Evolutionary conservation across 2,329 filamentous ascomycete species (phyloP).

Genomic region (Ophiostoma piceae): DNA sequence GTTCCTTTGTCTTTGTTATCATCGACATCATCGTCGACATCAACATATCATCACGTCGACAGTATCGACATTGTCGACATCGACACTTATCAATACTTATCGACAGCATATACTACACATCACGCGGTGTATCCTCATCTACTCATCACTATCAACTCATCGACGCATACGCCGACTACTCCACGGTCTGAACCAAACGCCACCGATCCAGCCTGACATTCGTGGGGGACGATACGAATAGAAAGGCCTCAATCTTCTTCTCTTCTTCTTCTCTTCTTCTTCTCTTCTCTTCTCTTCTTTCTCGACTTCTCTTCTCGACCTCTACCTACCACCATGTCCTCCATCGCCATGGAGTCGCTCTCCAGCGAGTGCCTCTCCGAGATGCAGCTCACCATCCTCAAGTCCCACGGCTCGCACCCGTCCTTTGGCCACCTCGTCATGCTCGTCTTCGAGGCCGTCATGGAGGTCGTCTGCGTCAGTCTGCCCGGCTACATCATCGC

Average conservation of each 20-base stretch:
- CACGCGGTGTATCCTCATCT: neutral
- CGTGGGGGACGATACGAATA: slow-evolving; percentile 10
- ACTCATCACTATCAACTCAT: neutral
- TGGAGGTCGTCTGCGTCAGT: slow-evolving; percentile 93
- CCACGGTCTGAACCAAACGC: neutral
- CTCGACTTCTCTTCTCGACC: neutral
- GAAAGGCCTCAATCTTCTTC: neutral
- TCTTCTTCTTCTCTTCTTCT: too few species aligned
- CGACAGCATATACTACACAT: neutral
- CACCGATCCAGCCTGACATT: neutral
- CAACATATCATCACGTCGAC: neutral
- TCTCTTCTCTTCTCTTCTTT: too few species aligned
- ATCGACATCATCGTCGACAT: neutral
- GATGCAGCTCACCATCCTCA: slow-evolving; percentile 35
- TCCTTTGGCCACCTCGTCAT: slow-evolving; percentile 65
- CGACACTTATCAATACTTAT: neutral
- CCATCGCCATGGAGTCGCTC: slow-evolving; percentile 13
- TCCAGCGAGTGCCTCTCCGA: slow-evolving; percentile 21
- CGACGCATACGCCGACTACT: neutral
- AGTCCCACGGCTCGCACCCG: slow-evolving; percentile 53
- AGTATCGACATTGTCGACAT: neutral
- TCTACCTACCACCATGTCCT: neutral
- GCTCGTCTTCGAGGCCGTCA: slow-evolving; percentile 88
- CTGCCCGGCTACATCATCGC: slow-evolving; percentile 92
- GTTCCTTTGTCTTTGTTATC: neutral